A percentile compares a stretch with the other conserved stretches of the same genome.
phyloP scores from a whole-genome alignment of 306 rosid species.

The Cucumis cinereus region DNA sequence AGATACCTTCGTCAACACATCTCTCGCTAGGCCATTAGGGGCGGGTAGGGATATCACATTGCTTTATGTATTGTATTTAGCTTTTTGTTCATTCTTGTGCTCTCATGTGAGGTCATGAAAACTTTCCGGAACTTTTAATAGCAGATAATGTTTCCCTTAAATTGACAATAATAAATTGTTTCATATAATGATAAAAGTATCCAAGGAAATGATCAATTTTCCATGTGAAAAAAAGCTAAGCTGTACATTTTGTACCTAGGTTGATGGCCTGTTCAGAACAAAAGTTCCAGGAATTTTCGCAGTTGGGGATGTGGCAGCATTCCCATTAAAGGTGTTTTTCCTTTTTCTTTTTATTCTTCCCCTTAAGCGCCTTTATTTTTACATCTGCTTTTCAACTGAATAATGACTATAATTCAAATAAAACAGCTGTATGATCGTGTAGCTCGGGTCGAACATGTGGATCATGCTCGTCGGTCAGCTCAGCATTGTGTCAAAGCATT shows the following conservation, averaged over 20 bases:
- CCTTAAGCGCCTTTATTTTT: constrained; percentile 3
- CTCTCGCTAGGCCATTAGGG: background rate
- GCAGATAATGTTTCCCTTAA: background rate
- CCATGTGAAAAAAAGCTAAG: background rate
- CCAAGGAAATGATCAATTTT: background rate
- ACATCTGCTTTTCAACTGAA: constrained; percentile 4
- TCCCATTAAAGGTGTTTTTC: constrained; percentile 57
- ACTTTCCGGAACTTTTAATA: background rate
- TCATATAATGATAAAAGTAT: background rate
- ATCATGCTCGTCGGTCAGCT: constrained; percentile 92
- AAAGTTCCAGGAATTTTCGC: constrained; percentile 72
- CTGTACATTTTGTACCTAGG: constrained; percentile 29
- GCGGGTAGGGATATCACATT: background rate
- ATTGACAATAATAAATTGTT: background rate
- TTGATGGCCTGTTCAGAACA: constrained; percentile 81
- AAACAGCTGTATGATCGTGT: constrained; percentile 69
- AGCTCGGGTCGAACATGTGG: constrained; percentile 84
- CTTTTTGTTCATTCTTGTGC: background rate
- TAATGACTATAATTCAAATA: constrained; percentile 5
- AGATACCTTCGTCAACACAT: background rate
- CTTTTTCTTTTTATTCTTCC: background rate
- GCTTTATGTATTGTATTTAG: background rate
- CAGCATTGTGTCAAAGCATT: constrained; percentile 70
- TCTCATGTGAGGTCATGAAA: background rate
- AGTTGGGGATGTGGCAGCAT: constrained; percentile 81